Evolutionary conservation across 768 basidiomycete genomes (phyloP).

Genomic region (Tephrocybe sp.): DNA sequence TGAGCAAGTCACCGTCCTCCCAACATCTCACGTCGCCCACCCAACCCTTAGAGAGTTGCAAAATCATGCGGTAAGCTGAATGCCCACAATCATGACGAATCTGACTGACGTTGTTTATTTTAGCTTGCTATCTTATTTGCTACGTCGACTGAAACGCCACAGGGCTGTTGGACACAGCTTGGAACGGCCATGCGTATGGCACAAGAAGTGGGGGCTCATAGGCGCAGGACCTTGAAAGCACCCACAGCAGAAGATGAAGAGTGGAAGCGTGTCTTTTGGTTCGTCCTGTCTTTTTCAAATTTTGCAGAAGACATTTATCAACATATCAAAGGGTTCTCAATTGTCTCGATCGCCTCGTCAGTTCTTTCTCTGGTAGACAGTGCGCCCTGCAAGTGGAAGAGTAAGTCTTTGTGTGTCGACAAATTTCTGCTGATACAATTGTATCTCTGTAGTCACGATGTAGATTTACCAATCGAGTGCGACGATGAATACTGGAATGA

Average conservation of each 20-base stretch:
- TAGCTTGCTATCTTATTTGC: conserved; percentile 52
- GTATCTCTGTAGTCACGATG: conserved; percentile 60
- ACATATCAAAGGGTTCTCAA: conserved; percentile 43
- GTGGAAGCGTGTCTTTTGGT: conserved; percentile 74
- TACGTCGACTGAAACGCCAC: conserved; percentile 47
- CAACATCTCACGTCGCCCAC: conserved; percentile 55
- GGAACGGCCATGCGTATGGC: conserved; percentile 70
- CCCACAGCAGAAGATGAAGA: conserved; percentile 64
- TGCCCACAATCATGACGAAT: conserved; percentile 9
- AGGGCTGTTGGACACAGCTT: conserved; percentile 61
- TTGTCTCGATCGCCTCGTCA: conserved; percentile 45
- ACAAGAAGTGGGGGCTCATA: conserved; percentile 77
- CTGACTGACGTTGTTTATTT: background rate
- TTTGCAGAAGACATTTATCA: background rate
- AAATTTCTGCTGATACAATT: background rate
- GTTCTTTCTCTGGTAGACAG: conserved; percentile 63
- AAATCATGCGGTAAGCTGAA: conserved; percentile 55
- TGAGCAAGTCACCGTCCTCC: conserved; percentile 62
- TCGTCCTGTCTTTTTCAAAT: conserved; percentile 1
- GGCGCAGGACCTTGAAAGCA: conserved; percentile 29
- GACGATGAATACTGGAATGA: conserved; percentile 77
- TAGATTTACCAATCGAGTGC: conserved; percentile 62
- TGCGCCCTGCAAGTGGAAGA: conserved; percentile 76
- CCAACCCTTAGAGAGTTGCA: conserved; percentile 76
- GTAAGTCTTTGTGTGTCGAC: conserved; percentile 41